phyloP scores from a whole-genome alignment of 257 asterid genomes.

The Solanum commersonii region DNA sequence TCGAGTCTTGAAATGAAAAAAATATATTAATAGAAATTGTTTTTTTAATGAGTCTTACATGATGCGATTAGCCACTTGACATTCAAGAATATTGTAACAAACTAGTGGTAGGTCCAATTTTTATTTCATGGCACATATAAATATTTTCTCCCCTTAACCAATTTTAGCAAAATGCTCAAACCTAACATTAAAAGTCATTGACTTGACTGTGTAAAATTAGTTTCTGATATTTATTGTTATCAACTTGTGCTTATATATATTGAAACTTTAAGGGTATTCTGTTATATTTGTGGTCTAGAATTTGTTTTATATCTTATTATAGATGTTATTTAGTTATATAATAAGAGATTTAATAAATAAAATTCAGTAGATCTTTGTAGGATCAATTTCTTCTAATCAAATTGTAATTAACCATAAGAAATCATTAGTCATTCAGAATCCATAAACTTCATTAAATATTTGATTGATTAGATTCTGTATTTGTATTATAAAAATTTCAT shows the following conservation, averaged over 20 bases:
- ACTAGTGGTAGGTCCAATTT: not conserved
- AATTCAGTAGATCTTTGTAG: not conserved
- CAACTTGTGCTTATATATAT: not conserved
- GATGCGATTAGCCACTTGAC: too few species aligned
- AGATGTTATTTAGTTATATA: not conserved
- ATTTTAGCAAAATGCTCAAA: not conserved
- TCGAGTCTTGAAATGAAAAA: not conserved
- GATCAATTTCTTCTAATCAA: not conserved
- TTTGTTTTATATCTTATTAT: not conserved
- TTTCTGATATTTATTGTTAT: not conserved
- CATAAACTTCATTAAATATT: not conserved
- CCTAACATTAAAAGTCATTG: not conserved
- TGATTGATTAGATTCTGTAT: not conserved
- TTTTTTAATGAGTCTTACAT: not conserved
- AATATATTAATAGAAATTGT: not conserved
- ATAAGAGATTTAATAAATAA: not conserved
- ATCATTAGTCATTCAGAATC: not conserved
- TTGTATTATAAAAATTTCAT: not conserved
- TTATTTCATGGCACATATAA: not conserved
- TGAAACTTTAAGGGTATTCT: not conserved
- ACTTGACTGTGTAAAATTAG: not conserved
- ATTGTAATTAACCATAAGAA: not conserved
- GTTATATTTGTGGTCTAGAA: not conserved
- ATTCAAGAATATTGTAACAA: not conserved
- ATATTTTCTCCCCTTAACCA: not conserved